Conservation (phyloP, 1,139 yeast species). For the Diutina scorzettiae region DNA sequence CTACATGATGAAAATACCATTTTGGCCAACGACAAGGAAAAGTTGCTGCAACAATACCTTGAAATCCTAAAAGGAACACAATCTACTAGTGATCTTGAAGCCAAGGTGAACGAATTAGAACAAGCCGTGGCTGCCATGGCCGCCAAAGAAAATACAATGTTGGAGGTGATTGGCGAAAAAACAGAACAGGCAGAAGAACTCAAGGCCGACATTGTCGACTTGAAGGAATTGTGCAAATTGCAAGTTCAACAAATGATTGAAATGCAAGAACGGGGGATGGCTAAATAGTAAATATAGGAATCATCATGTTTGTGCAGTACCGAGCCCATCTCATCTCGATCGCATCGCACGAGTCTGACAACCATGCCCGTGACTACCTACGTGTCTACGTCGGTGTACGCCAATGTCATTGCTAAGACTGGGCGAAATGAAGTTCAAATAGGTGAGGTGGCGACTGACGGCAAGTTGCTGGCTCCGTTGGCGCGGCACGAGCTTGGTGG, state of each 20-base stretch:
- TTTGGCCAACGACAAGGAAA: constrained; percentile 46
- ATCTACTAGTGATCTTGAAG: constrained; percentile 28
- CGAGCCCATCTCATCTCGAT: background rate
- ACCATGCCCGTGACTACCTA: background rate
- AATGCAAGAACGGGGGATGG: constrained; percentile 6
- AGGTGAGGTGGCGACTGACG: constrained; percentile 11
- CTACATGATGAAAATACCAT: constrained; percentile 51
- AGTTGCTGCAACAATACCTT: constrained; percentile 51
- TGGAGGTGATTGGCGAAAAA: constrained; percentile 79
- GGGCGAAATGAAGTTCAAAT: constrained; percentile 28
- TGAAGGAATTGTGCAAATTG: constrained; percentile 67
- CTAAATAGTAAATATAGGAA: background rate
- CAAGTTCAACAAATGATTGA: constrained; percentile 69
- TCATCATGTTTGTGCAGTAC: too few species aligned
- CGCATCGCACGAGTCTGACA: background rate
- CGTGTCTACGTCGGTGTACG: constrained; percentile 8
- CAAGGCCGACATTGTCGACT: constrained; percentile 76
- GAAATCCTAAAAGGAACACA: constrained; percentile 31
- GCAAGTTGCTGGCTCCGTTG: constrained; percentile 7
- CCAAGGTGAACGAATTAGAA: constrained; percentile 24
- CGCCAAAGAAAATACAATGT: constrained; percentile 44
- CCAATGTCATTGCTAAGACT: constrained; percentile 20
- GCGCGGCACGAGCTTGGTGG: constrained; percentile 19
- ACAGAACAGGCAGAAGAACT: constrained; percentile 79
- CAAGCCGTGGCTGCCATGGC: constrained; percentile 25